Percentiles rank a stretch among this genome's conserved stretches.
phyloP scores from a whole-genome alignment of 805 yeast genomes.

The Spencermartinsiella europaea region DNA sequence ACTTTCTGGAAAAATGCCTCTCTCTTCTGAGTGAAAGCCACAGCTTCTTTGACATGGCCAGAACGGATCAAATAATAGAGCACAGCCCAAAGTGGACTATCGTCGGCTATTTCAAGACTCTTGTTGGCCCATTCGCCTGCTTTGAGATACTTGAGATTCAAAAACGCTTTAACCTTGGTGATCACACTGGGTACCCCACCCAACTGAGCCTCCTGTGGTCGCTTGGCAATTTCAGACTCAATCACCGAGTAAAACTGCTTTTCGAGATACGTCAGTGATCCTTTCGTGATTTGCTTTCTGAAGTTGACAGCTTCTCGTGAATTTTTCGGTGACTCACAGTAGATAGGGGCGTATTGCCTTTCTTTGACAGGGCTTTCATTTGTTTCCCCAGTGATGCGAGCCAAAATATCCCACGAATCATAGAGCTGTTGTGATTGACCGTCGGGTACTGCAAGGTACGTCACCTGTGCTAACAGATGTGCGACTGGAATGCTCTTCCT shows the following conservation, averaged over 20 bases:
- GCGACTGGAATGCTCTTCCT: conserved; percentile 45
- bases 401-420: conserved; percentile 69
- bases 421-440: conserved; percentile 63
- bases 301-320: conserved; percentile 31
- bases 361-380: conserved; percentile 20
- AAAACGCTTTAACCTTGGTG: conserved; percentile 66
- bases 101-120: conserved; percentile 66
- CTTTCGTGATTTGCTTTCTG: conserved; percentile 44
- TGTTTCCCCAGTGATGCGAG: conserved; percentile 36
- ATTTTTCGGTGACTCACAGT: conserved; percentile 26
- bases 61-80: conserved; percentile 79
- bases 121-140: conserved; percentile 46
- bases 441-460: conserved; percentile 46
- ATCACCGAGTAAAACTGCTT: conserved; percentile 71
- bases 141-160: conserved; percentile 40
- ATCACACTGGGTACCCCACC: conserved; percentile 69
- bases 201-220: conserved; percentile 41
- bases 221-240: conserved; percentile 56
- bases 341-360: conserved; percentile 32
- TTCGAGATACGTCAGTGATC: conserved; percentile 61
- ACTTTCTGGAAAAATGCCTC: conserved; percentile 73
- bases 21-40: conserved; percentile 58
- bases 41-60: conserved; percentile 76
- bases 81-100: conserved; percentile 91
- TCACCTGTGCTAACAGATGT: conserved; percentile 54